phyloP scores from a whole-genome alignment of 192 early-diverging fungal species.

The Ambispora gerdemannii region DNA sequence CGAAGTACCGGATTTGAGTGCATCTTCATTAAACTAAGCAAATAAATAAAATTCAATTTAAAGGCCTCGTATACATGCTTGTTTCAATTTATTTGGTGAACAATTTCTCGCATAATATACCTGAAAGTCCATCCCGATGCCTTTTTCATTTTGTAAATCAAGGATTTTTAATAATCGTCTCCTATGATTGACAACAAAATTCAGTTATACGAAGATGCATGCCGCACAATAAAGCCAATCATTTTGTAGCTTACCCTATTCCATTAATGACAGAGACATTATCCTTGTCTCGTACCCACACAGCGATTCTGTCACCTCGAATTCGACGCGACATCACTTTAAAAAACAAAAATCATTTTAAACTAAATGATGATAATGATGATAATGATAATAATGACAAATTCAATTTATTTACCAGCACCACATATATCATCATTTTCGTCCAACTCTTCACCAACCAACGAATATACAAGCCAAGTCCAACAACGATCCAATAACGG shows the following conservation, averaged over 20 bases:
- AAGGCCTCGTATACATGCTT: background rate
- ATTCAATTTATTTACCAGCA: slow-evolving; percentile 33
- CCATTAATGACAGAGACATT: slow-evolving; percentile 44
- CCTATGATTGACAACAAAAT: slow-evolving; percentile 17
- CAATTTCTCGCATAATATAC: no score
- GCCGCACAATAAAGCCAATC: background rate
- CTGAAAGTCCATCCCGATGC: slow-evolving; percentile 44
- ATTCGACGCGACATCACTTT: slow-evolving; percentile 41
- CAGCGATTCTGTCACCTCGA: slow-evolving; percentile 41
- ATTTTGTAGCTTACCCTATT: slow-evolving; percentile 38
- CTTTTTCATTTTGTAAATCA: slow-evolving; percentile 37
- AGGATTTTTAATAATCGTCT: slow-evolving; percentile 38
- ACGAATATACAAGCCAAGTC: slow-evolving; percentile 41
- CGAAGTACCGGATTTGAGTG: slow-evolving; percentile 27
- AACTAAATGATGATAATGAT: background rate
- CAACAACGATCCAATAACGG: slow-evolving; percentile 43
- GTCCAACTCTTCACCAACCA: slow-evolving; percentile 45
- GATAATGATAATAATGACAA: background rate
- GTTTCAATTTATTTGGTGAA: background rate
- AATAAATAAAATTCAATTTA: background rate
- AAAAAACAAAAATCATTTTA: background rate
- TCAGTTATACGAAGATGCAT: background rate
- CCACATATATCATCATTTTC: slow-evolving; percentile 44
- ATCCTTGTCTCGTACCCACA: slow-evolving; percentile 45
- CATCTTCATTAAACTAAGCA: slow-evolving; percentile 30